These are phyloP conservation scores for Blastobotrys malaysiensis DNA, from an alignment of 1,139 yeast species.

Conservation along the genomic window DNA sequence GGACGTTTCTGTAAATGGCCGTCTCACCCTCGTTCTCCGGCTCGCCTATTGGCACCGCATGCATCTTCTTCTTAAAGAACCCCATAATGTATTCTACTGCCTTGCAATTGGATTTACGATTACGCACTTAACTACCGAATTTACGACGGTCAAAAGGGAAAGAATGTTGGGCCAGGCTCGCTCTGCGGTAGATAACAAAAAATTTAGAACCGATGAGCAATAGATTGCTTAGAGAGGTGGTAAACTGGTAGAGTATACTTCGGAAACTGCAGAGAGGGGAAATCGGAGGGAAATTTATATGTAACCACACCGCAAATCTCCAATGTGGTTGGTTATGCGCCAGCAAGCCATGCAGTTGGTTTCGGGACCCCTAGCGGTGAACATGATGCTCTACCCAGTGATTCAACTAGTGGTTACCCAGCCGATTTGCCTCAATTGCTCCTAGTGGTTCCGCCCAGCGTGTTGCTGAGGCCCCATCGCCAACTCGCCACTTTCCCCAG, in stretches of 20 bases:
- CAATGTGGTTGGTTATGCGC: background rate
- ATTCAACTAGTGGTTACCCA: background rate
- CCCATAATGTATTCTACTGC: slow-evolving; percentile 3
- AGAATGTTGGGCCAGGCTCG: background rate
- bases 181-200: background rate
- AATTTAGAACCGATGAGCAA: background rate
- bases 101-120: background rate
- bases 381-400: background rate
- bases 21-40: slow-evolving; percentile 75
- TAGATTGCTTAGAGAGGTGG: background rate
- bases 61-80: slow-evolving; percentile 21
- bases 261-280: background rate
- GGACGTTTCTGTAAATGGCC: slow-evolving; percentile 78
- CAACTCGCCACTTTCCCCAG: background rate
- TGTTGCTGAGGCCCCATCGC: background rate
- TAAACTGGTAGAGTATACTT: background rate
- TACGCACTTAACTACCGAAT: background rate
- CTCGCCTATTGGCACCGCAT: slow-evolving; percentile 69
- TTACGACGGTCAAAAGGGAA: background rate
- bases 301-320: background rate
- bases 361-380: too few relatives aligned
- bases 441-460: background rate
- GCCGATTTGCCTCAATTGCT: background rate
- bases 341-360: background rate
- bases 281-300: background rate